phyloP scores from a whole-genome alignment of 768 basidiomycete species.

The Lentinus brumalis region DNA sequence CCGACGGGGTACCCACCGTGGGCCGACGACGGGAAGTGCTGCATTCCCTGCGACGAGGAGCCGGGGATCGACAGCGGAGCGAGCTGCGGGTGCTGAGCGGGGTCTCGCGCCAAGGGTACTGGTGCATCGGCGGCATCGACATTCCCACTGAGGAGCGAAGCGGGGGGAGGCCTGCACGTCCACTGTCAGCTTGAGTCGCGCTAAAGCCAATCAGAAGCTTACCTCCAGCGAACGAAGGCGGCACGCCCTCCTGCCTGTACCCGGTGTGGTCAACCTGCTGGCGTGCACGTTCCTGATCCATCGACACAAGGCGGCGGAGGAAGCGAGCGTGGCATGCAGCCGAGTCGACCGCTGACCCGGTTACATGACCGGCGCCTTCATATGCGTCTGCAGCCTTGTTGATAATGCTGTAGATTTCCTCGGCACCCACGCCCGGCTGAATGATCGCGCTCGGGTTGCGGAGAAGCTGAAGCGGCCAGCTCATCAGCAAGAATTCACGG shows the following conservation, averaged over 20 bases:
- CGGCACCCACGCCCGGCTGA: slow-evolving; percentile 60
- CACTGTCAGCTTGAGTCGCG: background rate
- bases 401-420: slow-evolving; percentile 68
- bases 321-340: slow-evolving; percentile 83
- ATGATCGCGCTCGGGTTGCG: slow-evolving; percentile 60
- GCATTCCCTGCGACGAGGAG: background rate
- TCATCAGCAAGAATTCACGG: background rate
- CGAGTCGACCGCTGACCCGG: slow-evolving; percentile 56
- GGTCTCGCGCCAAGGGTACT: background rate
- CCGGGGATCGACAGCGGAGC: slow-evolving; percentile 7
- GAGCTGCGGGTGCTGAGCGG: slow-evolving; percentile 4
- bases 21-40: background rate
- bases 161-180: slow-evolving; percentile 6
- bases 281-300: slow-evolving; percentile 60
- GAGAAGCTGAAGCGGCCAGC: slow-evolving; percentile 51
- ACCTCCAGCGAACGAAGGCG: slow-evolving; percentile 9
- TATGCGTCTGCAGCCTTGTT: slow-evolving; percentile 77
- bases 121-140: background rate
- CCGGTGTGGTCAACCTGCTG: slow-evolving; percentile 25
- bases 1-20: slow-evolving; percentile 2
- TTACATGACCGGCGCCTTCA: slow-evolving; percentile 65
- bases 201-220: background rate
- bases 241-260: slow-evolving; percentile 1
- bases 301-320: slow-evolving; percentile 65
- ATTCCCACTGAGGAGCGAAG: background rate